Evolutionary conservation across 495 filamentous ascomycete genomes (phyloP), one percentile per base, ranked within the genome.

Genomic region (Podospora didyma): DNA sequence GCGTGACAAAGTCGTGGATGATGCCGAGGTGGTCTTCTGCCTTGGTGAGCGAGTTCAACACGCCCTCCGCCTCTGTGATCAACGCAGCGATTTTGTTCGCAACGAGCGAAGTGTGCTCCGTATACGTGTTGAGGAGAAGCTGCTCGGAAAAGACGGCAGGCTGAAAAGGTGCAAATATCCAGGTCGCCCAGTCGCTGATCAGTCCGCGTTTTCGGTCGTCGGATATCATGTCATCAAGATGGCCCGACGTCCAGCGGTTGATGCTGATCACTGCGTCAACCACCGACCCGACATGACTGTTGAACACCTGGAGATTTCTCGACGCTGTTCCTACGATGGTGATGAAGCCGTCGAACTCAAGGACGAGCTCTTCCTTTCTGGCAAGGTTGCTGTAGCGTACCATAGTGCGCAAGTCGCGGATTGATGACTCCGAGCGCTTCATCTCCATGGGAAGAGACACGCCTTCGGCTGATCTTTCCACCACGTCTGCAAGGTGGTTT

Each of bases 381-480:
- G 68, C 63, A 7, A 79, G 61, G 19, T 70, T 66, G 67, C 73
- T 77, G 60, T 69, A 68, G 31, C 70, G 69, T 41, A 90, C 85
- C 45, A 86, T 67, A 50, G 88, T 86, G 12, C 85, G 82, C 22
- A 92, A 73, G 55, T 90, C 87, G 56, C 89, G 85, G 22, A 92
- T 85, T 4, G 85, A 82, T 19, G 83, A 75, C 62, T 91, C 88
- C 17, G 85, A 82, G 24, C 82, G 74, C 69, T 87, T 89, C 80
- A 90, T 88, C 58, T 86, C 82, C 56, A 85, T 67, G 1, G 86
- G 87, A 16, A 89, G 70, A 6, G 78, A 79, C 2, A 79, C 79
- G n/a, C 81, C 75, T 19, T 79, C 72, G 3, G 79, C 75, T 16
- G 77, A 78, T 47, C 81, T 80, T 54, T 87, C 79, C 5, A 89